phyloP scores from a whole-genome alignment of 1,139 yeast species.

The Suhomyces chickasaworum region DNA sequence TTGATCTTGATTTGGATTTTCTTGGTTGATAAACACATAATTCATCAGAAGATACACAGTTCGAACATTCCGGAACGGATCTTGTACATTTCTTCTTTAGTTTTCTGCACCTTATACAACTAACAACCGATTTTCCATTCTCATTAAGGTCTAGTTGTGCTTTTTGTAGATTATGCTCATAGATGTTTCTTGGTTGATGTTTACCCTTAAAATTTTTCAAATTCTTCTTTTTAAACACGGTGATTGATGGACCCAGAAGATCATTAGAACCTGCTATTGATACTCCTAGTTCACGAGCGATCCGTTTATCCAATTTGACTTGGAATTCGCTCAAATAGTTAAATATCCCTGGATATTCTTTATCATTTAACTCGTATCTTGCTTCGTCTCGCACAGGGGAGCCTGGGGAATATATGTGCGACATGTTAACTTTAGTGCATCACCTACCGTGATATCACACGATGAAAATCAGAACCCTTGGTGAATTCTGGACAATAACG shows the following conservation, averaged over 20 bases:
- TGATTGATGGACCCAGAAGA: conserved; percentile 17
- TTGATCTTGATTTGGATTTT: conserved; percentile 14
- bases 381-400: conserved; percentile 5
- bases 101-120: conserved; percentile 29
- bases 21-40: conserved; percentile 26
- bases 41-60: conserved; percentile 27
- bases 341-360: conserved; percentile 19
- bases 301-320: conserved; percentile 12
- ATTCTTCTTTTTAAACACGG: conserved; percentile 28
- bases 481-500: background rate
- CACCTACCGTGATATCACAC: conserved; percentile 1
- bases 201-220: conserved; percentile 17
- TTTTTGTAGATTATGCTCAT: conserved; percentile 22
- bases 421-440: conserved; percentile 1
- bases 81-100: conserved; percentile 30
- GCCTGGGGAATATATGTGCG: conserved; percentile 3
- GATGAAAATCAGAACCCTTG: conserved; percentile 1
- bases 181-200: conserved; percentile 18
- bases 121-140: conserved; percentile 22
- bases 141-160: conserved; percentile 21
- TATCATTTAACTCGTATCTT: conserved; percentile 10
- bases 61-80: conserved; percentile 27
- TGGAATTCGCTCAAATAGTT: conserved; percentile 22
- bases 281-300: background rate
- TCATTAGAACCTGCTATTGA: conserved; percentile 13